Evolutionary conservation across 352 stramenopile species (phyloP), one percentile per base, ranked within the genome.

Genomic region (Pythium graminicola): DNA sequence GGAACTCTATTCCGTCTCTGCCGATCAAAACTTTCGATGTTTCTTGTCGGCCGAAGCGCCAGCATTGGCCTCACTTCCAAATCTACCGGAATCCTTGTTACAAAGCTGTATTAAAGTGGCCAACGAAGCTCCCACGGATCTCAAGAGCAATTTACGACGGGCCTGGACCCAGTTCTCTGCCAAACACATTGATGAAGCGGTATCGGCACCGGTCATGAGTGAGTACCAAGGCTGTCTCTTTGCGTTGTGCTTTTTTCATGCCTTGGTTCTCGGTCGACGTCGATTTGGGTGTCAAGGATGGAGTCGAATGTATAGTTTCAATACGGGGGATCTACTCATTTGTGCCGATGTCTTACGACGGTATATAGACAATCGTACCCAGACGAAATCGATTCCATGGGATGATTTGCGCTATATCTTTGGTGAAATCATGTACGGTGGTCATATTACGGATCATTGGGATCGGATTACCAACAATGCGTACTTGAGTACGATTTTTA

Each of bases 231-330:
- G 81, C 10, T 98, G 93, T 54, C 60, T 98, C 2, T 97, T 97
- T 62, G 85, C 85, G 4, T 72, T 98, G 2, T 98, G 92, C 65
- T 97, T 96, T 72, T 98, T 97, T 69, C 92, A 98, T 50, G 85
- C 85, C 13, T 71, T 98, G 19, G 81, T 98, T 1, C 72, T 97
- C 29, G 92, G 91, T 24, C 70, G 92, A 9, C 66, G 85, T 17
- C 69, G 90, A 24, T 98, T 98, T 58, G 92, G 92, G 8, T 76
- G 62, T 9, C 91, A 98, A 65, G 92, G 92, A 29, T 98, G 92
- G 92, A 96, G 80, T 41, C 73, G 92, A 16, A 67, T 76, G 48
- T 98, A 98, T 61, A 95, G 76, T 50, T 98, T 98, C 70, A 98
- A 97, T 61, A 97, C 86, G 6, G 92, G 92, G 31, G 92, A 98